phyloP scores from a whole-genome alignment of 345 rosid genomes.

The Populus ilicifolia region DNA sequence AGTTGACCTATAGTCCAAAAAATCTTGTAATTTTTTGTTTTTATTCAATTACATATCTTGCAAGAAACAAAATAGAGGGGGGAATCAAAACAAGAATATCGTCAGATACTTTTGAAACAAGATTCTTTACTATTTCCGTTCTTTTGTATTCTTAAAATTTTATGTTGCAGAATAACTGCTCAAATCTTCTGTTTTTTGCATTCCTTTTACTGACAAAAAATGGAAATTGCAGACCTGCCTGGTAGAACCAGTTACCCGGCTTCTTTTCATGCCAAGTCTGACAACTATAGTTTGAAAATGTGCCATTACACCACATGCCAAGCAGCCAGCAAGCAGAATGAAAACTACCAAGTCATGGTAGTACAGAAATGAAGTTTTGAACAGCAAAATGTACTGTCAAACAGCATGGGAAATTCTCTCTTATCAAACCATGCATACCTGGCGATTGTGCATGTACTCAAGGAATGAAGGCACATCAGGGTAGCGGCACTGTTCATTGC shows the following conservation, averaged over 20 bases:
- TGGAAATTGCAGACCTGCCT: background rate
- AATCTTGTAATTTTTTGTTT: background rate
- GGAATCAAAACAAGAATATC: background rate
- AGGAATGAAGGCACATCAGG: slow-evolving; percentile 84
- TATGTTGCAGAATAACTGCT: background rate
- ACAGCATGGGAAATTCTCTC: background rate
- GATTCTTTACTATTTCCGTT: background rate
- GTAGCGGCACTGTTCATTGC: slow-evolving; percentile 53
- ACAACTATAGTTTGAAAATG: background rate
- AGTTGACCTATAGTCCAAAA: background rate
- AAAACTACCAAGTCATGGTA: background rate
- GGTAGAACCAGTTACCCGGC: background rate
- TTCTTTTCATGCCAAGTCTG: background rate
- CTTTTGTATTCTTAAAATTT: background rate
- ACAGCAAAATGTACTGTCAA: background rate
- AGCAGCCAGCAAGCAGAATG: background rate
- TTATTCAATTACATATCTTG: background rate
- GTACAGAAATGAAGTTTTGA: background rate
- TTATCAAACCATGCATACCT: slow-evolving; percentile 40
- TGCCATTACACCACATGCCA: background rate
- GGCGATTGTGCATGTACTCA: slow-evolving; percentile 93
- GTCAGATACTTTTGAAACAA: background rate
- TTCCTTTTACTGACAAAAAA: background rate
- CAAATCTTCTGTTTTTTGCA: background rate
- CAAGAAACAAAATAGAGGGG: background rate